phyloP scores from a whole-genome alignment of 1,284 basidiomycete genomes.

The Naganishia sp. region DNA sequence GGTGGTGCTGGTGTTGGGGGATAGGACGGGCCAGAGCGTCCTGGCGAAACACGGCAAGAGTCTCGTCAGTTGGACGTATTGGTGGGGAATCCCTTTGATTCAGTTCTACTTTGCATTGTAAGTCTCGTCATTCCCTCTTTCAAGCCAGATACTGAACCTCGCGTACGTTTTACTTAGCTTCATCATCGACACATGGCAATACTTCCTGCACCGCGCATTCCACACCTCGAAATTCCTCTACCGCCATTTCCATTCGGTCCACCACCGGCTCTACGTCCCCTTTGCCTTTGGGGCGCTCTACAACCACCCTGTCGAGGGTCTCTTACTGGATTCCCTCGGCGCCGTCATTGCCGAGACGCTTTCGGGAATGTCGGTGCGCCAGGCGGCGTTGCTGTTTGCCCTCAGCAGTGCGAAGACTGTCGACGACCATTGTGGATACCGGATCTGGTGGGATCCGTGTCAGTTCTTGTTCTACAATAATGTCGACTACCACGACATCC shows the following conservation, averaged over 20 bases:
- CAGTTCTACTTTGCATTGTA: slow-evolving; percentile 84
- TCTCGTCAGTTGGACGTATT: slow-evolving; percentile 74
- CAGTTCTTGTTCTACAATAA: slow-evolving; percentile 89
- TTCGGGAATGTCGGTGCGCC: slow-evolving; percentile 74
- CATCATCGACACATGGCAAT: slow-evolving; percentile 97
- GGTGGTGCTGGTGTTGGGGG: slow-evolving; percentile 57
- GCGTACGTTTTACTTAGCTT: slow-evolving; percentile 63
- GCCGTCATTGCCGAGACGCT: slow-evolving; percentile 73
- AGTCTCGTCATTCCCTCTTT: slow-evolving; percentile 51
- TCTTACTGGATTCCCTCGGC: slow-evolving; percentile 84
- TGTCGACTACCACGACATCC: slow-evolving; percentile 97
- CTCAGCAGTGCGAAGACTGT: slow-evolving; percentile 91
- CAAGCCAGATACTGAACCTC: background rate
- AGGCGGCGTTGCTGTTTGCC: slow-evolving; percentile 80
- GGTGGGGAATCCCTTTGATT: slow-evolving; percentile 83
- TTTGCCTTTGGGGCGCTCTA: slow-evolving; percentile 97
- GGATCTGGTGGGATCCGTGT: slow-evolving; percentile 81
- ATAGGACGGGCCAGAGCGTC: slow-evolving; percentile 49
- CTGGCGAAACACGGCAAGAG: slow-evolving; percentile 58
- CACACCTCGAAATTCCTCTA: slow-evolving; percentile 90
- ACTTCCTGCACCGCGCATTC: slow-evolving; percentile 89
- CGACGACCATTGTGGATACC: slow-evolving; percentile 95
- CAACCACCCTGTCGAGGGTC: slow-evolving; percentile 95
- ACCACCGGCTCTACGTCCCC: slow-evolving; percentile 94
- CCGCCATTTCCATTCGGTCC: slow-evolving; percentile 87